Conservation (phyloP, 306 rosid genomes). For the Quercus cerris region DNA sequence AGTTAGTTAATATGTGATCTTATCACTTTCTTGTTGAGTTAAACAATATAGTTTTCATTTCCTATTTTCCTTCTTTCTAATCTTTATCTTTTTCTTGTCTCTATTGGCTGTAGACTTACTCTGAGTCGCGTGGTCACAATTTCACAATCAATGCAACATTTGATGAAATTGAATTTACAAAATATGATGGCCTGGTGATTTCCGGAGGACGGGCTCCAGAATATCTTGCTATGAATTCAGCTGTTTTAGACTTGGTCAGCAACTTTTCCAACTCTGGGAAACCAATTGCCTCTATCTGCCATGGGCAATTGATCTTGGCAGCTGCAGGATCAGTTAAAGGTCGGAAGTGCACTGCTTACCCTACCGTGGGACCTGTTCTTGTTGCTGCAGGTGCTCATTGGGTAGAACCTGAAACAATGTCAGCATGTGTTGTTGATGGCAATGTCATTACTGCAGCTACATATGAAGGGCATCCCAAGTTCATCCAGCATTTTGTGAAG, state of each 20-base stretch:
- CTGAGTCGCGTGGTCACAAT: conserved; percentile 79
- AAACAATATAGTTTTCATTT: neutral
- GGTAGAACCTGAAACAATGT: conserved; percentile 68
- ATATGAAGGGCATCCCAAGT: conserved; percentile 59
- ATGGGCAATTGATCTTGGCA: conserved; percentile 79
- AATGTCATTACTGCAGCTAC: conserved; percentile 58
- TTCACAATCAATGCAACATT: conserved; percentile 76
- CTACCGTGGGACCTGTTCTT: conserved; percentile 52
- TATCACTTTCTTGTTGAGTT: neutral
- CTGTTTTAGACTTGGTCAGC: conserved; percentile 49
- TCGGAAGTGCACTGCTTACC: conserved; percentile 64
- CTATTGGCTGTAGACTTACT: conserved; percentile 47
- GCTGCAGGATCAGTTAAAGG: conserved; percentile 71
- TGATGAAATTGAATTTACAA: conserved; percentile 54
- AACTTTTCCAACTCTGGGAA: conserved; percentile 50
- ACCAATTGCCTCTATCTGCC: conserved; percentile 73
- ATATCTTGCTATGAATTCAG: conserved; percentile 58
- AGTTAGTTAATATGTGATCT: neutral
- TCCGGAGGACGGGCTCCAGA: conserved; percentile 97
- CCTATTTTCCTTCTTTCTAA: neutral
- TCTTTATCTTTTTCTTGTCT: neutral
- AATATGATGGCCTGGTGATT: conserved; percentile 76
- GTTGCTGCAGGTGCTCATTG: conserved; percentile 78
- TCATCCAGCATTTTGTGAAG: conserved; percentile 54
- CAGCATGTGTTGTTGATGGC: conserved; percentile 61